Evolutionary conservation across 306 rosid genomes (phyloP), one percentile per base, ranked within the genome.

Genomic region (Acacia melanoxylon): DNA sequence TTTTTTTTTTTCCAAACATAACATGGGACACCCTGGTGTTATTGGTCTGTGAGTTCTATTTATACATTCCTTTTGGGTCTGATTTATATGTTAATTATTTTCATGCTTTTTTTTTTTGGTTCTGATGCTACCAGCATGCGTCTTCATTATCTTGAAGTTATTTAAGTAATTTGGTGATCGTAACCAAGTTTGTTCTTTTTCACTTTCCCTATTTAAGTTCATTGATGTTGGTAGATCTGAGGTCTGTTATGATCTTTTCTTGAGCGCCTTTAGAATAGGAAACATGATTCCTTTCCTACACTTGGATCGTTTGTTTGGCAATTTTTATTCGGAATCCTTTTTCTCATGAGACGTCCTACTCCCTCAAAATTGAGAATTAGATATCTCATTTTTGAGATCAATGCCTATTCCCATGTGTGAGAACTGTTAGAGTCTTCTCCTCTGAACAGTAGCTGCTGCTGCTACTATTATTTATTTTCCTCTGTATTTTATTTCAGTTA

Each of bases 21-120:
- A 6, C 58, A 5, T 51, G 19, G 5, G 58, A 52, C 8, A 35
- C 75, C 76, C 41, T 63, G 6, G 63, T 31, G 37, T 24, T 77
- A 54, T 73, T 76, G 27, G 66, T 77, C 76, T 61, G 7, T 31
- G 56, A 69, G 51, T 74, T 51, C 20, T 82, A 35, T 74, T 61
- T 1, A 17, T 58, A 68, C 56, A 27, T 76, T 61, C 61, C 72
- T 5, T 49, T 56, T 19, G 68, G 61, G 25, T 61, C 61, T 82
- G 45, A 46, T 58, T 74, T 14, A 5, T 79, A 33, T 35, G 66
- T 61, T 72, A 42, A 78, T 29, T n/a, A 45, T 79, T 19, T 69
- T 25, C 48, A 48, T 12, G 46, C 37, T 79, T 8, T 78, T 61
- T 11, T 73, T 66, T n/a, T 31, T 31, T 31, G 35, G 58, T 73